A percentile compares a stretch with the other conserved stretches of the same genome.
Evolutionary conservation across 371 early-diverging fungal genomes (phyloP).

Genomic region (Mucor ambiguus): DNA sequence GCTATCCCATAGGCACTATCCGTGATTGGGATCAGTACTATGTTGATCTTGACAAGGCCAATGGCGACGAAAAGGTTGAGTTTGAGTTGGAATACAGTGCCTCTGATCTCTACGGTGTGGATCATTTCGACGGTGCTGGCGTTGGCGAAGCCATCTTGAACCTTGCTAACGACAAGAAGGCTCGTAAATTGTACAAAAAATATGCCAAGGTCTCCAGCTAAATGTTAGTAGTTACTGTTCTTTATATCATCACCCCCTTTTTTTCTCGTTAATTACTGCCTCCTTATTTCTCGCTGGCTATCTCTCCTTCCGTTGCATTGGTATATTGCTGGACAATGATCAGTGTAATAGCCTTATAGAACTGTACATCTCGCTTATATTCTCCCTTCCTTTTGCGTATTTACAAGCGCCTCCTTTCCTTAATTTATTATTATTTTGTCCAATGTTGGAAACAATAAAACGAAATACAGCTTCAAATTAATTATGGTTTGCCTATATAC

Average conservation of each 20-base stretch:
- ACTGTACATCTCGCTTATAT: not conserved
- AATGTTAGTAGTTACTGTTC: not conserved
- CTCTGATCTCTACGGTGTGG: constrained; percentile 39
- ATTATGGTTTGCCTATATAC: not conserved
- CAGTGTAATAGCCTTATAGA: not conserved
- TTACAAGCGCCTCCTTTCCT: not conserved
- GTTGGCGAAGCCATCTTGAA: constrained; percentile 17
- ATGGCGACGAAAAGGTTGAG: constrained; percentile 25
- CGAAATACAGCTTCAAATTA: not conserved
- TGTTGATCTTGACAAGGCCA: constrained; percentile 47
- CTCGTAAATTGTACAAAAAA: constrained; percentile 17
- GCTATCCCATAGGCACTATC: constrained; percentile 35
- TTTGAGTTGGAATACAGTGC: constrained; percentile 54
- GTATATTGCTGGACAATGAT: not conserved
- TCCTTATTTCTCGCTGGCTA: not conserved
- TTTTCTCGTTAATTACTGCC: not conserved
- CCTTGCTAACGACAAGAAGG: constrained; percentile 6
- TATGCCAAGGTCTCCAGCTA: constrained; percentile 18
- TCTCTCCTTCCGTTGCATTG: not conserved
- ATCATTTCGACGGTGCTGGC: constrained; percentile 32
- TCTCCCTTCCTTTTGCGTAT: not conserved
- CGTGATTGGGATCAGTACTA: constrained; percentile 59
- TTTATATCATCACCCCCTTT: not conserved
- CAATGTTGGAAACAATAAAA: not conserved
- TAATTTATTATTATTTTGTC: not conserved